Percentiles rank a stretch among this genome's conserved stretches.
These are phyloP conservation scores for Sanghuangporus weigelae DNA, from an alignment of 1,284 basidiomycete species.

Conservation along the genomic window DNA sequence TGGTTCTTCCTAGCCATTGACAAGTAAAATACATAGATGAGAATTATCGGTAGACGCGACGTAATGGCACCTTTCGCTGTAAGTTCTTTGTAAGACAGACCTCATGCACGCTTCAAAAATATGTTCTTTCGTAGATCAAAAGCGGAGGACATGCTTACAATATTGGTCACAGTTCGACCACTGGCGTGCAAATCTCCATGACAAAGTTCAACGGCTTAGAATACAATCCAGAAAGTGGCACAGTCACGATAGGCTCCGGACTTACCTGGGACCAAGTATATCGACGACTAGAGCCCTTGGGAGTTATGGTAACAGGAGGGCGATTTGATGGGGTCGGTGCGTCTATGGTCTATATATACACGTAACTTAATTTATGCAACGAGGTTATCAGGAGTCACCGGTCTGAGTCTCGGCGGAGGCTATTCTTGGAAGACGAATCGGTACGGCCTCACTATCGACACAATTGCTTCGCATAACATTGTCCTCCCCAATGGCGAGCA, in stretches of 20 bases:
- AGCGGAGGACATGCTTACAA: constrained; percentile 23
- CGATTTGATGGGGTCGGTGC: constrained; percentile 21
- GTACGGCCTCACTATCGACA: constrained; percentile 14
- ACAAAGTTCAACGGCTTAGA: constrained; percentile 18
- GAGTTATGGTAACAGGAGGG: constrained; percentile 22
- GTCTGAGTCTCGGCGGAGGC: constrained; percentile 14
- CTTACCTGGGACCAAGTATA: constrained; percentile 25
- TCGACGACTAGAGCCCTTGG: constrained; percentile 13
- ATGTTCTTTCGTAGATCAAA: background rate
- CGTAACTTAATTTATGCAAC: background rate
- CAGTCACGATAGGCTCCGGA: constrained; percentile 19
- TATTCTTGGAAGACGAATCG: constrained; percentile 18
- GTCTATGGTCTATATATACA: background rate
- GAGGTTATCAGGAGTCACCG: constrained; percentile 4
- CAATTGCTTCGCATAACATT: constrained; percentile 12
- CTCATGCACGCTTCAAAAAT: background rate
- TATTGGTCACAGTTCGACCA: constrained; percentile 23
- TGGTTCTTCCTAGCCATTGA: no score
- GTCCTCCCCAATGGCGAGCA: constrained; percentile 11
- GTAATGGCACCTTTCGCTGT: constrained; percentile 17
- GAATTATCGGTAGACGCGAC: background rate
- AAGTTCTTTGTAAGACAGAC: background rate
- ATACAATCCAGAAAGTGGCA: constrained; percentile 13
- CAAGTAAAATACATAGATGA: no score
- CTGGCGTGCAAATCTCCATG: constrained; percentile 24